A percentile compares a stretch with the other conserved stretches of the same genome.
Evolutionary conservation across 441 rosid genomes (phyloP).

Genomic region (Populus trichocarpa): DNA sequence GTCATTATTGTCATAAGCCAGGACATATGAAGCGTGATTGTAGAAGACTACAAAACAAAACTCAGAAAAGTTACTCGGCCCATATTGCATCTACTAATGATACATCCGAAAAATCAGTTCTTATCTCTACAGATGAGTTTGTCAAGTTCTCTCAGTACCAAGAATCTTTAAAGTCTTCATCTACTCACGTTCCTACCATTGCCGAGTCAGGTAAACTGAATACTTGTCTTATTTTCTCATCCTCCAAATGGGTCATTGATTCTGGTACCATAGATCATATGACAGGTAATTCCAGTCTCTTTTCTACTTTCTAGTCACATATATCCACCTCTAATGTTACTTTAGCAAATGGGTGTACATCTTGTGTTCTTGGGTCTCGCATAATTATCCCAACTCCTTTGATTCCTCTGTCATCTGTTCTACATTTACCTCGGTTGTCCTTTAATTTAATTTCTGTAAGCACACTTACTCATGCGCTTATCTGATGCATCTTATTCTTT

Average conservation of each 20-base stretch:
- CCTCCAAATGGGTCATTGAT: neutral
- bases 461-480: neutral
- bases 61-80: neutral
- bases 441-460: slow-evolving; percentile 9
- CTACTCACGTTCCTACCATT: neutral
- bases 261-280: neutral
- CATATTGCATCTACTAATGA: neutral
- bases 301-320: neutral
- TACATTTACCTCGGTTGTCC: neutral
- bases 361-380: neutral
- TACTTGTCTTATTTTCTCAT: neutral
- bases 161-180: neutral
- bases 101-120: neutral
- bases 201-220: neutral
- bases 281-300: neutral
- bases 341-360: neutral
- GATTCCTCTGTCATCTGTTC: neutral
- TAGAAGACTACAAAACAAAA: neutral
- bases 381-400: neutral
- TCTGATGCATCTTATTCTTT: slow-evolving; percentile 1
- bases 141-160: neutral
- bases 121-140: neutral
- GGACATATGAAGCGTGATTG: neutral
- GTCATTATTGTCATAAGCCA: too few relatives aligned
- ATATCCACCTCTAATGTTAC: neutral